Evolutionary conservation across 768 basidiomycete genomes (phyloP).

Genomic region (Suillus paluster): DNA sequence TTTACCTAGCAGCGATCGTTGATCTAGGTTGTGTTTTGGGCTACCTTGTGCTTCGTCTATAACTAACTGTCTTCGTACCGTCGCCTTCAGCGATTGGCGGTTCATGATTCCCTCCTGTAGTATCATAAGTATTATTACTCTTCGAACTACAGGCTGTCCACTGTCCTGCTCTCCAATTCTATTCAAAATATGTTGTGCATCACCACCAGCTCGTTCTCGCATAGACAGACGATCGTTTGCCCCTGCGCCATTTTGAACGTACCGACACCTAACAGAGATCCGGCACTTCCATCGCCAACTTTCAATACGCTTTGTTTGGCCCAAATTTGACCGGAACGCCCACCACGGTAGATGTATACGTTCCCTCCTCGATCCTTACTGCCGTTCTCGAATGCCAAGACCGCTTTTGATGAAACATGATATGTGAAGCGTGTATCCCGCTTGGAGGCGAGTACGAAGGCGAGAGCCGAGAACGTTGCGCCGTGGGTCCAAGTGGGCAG

Average conservation of each 20-base stretch:
- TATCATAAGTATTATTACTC: constrained; percentile 43
- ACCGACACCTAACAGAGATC: constrained; percentile 80
- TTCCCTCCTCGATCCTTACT: constrained; percentile 72
- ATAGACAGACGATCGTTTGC: constrained; percentile 66
- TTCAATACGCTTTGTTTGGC: constrained; percentile 85
- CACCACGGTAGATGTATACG: constrained; percentile 80
- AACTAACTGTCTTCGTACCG: constrained; percentile 37
- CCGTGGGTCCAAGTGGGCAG: constrained; percentile 67
- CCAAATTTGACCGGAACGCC: constrained; percentile 53
- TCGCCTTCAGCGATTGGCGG: constrained; percentile 32
- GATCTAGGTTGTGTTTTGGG: constrained; percentile 22
- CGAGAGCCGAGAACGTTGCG: constrained; percentile 86
- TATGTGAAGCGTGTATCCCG: constrained; percentile 87
- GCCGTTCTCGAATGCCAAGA: constrained; percentile 87
- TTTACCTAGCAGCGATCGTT: constrained; percentile 8
- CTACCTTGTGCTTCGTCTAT: constrained; percentile 27
- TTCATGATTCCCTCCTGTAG: constrained; percentile 39
- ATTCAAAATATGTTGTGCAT: constrained; percentile 44
- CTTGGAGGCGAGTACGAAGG: constrained; percentile 94
- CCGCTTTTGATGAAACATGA: constrained; percentile 59
- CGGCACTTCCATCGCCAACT: constrained; percentile 68
- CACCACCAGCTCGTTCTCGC: constrained; percentile 76
- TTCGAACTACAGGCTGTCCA: constrained; percentile 36
- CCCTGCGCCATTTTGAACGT: constrained; percentile 42
- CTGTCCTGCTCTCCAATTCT: constrained; percentile 33